Conservation (phyloP, 2,329 filamentous ascomycete genomes). For the Phoma herbarum region DNA sequence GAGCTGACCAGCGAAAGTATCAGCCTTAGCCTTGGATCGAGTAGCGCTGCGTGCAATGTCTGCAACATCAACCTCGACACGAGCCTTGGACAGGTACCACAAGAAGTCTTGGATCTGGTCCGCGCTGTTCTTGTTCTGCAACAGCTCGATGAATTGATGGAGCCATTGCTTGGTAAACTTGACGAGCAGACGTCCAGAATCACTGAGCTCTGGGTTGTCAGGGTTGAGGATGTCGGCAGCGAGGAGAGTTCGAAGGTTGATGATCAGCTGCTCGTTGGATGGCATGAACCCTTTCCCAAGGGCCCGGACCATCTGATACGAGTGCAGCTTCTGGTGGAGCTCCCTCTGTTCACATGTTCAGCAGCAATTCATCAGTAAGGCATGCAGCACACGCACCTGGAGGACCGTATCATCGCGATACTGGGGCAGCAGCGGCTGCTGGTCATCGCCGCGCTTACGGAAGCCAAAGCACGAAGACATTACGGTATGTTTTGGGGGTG, state of each 20-base stretch:
- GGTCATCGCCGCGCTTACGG: conserved; percentile 67
- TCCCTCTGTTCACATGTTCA: conserved; percentile 65
- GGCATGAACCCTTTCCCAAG: conserved; percentile 88
- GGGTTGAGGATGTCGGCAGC: conserved; percentile 81
- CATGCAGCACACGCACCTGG: conserved; percentile 24
- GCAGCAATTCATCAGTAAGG: not conserved
- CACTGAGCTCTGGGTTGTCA: conserved; percentile 76
- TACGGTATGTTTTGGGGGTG: conserved; percentile 18
- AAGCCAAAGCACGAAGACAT: conserved; percentile 74
- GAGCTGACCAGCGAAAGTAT: conserved; percentile 72
- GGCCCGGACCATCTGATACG: conserved; percentile 89
- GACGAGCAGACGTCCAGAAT: conserved; percentile 76
- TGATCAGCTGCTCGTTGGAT: conserved; percentile 82
- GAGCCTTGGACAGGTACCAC: conserved; percentile 82
- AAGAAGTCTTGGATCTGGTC: conserved; percentile 93
- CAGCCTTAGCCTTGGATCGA: conserved; percentile 71
- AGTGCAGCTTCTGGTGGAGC: conserved; percentile 88
- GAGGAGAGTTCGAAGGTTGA: conserved; percentile 80
- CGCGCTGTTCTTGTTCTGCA: conserved; percentile 80
- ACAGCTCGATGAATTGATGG: conserved; percentile 79
- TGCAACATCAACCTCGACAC: conserved; percentile 71
- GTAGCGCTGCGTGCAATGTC: conserved; percentile 69
- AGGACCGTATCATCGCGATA: conserved; percentile 83
- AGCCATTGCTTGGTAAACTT: conserved; percentile 78
- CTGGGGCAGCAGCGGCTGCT: conserved; percentile 75